These are phyloP conservation scores for Gracilariopsis chorda DNA, from an alignment of 23 red algal genomes.

Conservation along the genomic window DNA sequence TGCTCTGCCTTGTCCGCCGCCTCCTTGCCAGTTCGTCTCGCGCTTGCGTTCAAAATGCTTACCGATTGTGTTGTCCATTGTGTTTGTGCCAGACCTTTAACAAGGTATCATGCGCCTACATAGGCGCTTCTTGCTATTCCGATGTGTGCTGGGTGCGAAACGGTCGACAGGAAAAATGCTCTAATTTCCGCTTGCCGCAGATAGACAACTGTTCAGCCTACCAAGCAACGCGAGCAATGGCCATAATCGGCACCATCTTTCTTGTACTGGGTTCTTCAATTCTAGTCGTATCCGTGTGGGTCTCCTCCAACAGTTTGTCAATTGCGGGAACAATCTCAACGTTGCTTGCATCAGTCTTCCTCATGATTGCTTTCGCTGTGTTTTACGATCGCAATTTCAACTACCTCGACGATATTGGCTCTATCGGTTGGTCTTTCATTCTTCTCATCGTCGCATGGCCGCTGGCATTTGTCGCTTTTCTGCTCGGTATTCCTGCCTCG, in stretches of 20 bases:
- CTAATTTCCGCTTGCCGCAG: slow-evolving; percentile 21
- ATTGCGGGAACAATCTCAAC: slow-evolving; percentile 21
- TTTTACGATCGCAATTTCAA: slow-evolving; percentile 38
- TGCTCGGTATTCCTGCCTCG: slow-evolving; percentile 6
- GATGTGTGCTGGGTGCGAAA: slow-evolving; percentile 68
- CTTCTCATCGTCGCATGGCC: slow-evolving; percentile 70
- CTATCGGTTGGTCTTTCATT: slow-evolving; percentile 63
- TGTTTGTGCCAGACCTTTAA: neutral
- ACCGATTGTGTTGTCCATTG: neutral
- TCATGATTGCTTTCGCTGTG: slow-evolving; percentile 74
- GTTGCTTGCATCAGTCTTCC: slow-evolving; percentile 29
- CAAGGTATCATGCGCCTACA: slow-evolving; percentile 61
- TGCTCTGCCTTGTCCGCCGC: neutral
- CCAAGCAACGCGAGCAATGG: slow-evolving; percentile 60
- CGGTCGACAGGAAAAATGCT: slow-evolving; percentile 14
- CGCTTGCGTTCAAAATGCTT: too few species aligned
- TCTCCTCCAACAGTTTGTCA: slow-evolving; percentile 1
- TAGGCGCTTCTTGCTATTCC: slow-evolving; percentile 64
- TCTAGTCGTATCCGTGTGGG: slow-evolving; percentile 47
- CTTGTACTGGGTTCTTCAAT: slow-evolving; percentile 59
- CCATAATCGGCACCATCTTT: slow-evolving; percentile 57
- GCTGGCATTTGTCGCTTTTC: slow-evolving; percentile 29
- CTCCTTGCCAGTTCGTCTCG: too few species aligned
- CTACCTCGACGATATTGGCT: slow-evolving; percentile 19
- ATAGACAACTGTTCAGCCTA: slow-evolving; percentile 59